Evolutionary conservation across 495 filamentous ascomycete genomes (phyloP).

Genomic region (Hypoxylon lenormandii): DNA sequence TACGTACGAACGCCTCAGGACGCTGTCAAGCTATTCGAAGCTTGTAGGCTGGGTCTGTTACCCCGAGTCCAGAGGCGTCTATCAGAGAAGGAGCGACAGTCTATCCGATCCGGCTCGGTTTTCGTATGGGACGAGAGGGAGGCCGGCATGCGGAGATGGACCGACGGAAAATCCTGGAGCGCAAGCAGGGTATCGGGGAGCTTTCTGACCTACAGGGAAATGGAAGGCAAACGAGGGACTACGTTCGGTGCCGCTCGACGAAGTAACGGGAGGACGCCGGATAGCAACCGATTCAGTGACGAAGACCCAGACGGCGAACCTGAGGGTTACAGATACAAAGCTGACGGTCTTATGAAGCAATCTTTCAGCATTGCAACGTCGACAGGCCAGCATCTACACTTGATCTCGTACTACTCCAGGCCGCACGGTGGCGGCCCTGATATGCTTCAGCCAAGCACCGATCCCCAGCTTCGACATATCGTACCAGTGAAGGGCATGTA

Average conservation of each 20-base stretch:
- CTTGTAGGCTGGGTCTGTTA: slow-evolving; percentile 87
- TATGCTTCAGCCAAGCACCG: slow-evolving; percentile 80
- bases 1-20: slow-evolving; percentile 91
- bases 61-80: slow-evolving; percentile 91
- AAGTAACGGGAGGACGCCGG: slow-evolving; percentile 79
- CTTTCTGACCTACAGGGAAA: slow-evolving; percentile 96
- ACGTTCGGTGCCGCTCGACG: slow-evolving; percentile 68
- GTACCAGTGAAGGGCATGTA: slow-evolving; percentile 91
- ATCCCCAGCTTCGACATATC: slow-evolving; percentile 84
- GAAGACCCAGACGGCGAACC: slow-evolving; percentile 86
- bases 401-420: slow-evolving; percentile 96
- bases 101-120: slow-evolving; percentile 93
- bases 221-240: slow-evolving; percentile 89
- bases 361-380: slow-evolving; percentile 98
- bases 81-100: slow-evolving; percentile 96
- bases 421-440: slow-evolving; percentile 73
- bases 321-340: slow-evolving; percentile 97
- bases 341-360: slow-evolving; percentile 97
- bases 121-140: slow-evolving; percentile 99
- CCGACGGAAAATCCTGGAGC: slow-evolving; percentile 98
- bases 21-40: slow-evolving; percentile 97
- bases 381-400: slow-evolving; percentile 87
- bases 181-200: slow-evolving; percentile 96
- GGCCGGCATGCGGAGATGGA: slow-evolving; percentile 98
- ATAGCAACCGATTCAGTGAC: slow-evolving; percentile 81